Evolutionary conservation across 2,329 filamentous ascomycete genomes (phyloP), one percentile per base, ranked within the genome.

Genomic region (Alternaria ventricosa): DNA sequence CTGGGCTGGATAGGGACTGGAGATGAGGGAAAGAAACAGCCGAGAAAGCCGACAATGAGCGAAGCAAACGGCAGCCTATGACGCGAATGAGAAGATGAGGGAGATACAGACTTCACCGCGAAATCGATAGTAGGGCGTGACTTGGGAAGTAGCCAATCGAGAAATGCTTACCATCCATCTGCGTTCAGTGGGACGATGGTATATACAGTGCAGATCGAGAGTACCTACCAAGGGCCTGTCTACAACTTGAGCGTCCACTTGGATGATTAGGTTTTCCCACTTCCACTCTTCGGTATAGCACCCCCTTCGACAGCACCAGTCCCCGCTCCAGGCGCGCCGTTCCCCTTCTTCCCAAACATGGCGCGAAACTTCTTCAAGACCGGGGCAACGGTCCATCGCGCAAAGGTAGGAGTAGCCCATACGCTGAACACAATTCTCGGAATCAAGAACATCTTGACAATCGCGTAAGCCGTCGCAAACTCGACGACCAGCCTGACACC

Each of bases 391-490:
- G 75, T 72, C 66, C 68, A 69, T 55, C 66, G 82, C 28, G 94
- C 94, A 84, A 98, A 96, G 91, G 93, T 96, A 5, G 96, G 96
- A 50, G 96, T 97, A 13, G 87, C 91, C 93, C 92, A 97, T 5
- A 96, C 86, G 81, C 94, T 97, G 7, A 88, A 80, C 25, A 90
- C 82, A 65, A 99, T 87, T 70, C 96, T 87, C 12, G 92, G 73
- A 0, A 96, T 93, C 67, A 99, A 79, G 62, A 98, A 76, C 15
- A 89, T 89, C 82, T 99, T 99, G 1, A 93, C 96, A 66, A 97
- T 87, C 1, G 93, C 92, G 83, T 96, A 99, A 6, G 96, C 94
- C 20, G 96, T 91, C 23, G 93, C 96, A 67, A 98, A 88, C 80
- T 90, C 88, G 22, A 89, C 81, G 30, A 90, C 81, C 63, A 89